Evolutionary conservation across 495 filamentous ascomycete genomes (phyloP).

Genomic region (Xylaria flabelliformis): DNA sequence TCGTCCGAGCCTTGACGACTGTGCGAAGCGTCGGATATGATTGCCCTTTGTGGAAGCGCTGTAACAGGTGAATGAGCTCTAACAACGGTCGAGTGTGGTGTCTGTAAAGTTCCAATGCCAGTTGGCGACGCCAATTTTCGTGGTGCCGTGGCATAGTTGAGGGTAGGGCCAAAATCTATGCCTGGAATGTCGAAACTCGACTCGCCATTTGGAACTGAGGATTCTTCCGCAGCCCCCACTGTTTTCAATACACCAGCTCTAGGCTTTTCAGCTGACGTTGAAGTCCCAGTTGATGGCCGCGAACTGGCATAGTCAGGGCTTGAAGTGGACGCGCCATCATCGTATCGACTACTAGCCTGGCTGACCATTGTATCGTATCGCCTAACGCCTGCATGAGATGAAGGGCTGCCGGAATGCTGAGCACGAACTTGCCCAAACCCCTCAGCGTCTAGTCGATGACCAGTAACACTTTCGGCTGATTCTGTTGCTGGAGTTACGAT

Average conservation of each 20-base stretch:
- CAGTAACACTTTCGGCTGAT: constrained; percentile 63
- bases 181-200: constrained; percentile 64
- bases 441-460: constrained; percentile 69
- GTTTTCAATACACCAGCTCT: constrained; percentile 84
- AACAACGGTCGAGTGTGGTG: constrained; percentile 28
- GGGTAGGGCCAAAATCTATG: constrained; percentile 88
- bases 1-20: constrained; percentile 55
- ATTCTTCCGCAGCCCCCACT: constrained; percentile 66
- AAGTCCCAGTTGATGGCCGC: constrained; percentile 66
- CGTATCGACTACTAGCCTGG: constrained; percentile 50
- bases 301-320: constrained; percentile 74
- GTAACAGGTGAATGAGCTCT: constrained; percentile 48
- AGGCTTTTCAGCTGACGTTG: constrained; percentile 68
- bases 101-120: background rate
- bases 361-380: constrained; percentile 48
- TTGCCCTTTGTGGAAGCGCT: constrained; percentile 49
- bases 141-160: constrained; percentile 61
- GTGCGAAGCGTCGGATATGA: constrained; percentile 44
- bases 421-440: constrained; percentile 59
- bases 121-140: constrained; percentile 33
- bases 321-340: constrained; percentile 56
- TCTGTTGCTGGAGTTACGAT: constrained; percentile 37
- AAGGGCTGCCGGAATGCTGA: constrained; percentile 30
- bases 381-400: constrained; percentile 28
- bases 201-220: constrained; percentile 13